Evolutionary conservation across 2,329 filamentous ascomycete species (phyloP).

Genomic region (Microcera coccophila): DNA sequence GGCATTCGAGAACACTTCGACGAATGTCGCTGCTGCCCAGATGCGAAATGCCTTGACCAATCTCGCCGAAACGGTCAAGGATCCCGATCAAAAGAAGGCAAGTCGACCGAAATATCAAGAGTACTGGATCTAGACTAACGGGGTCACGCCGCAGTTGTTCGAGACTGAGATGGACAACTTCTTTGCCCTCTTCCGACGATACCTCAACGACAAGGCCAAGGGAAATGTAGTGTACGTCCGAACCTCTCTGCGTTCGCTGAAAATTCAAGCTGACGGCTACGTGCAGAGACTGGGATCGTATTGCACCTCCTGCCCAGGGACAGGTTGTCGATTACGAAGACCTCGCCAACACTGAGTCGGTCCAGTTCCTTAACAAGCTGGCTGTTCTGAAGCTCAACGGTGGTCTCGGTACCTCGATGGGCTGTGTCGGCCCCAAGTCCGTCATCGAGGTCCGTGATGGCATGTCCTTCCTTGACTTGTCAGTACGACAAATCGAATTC

Average conservation of each 20-base stretch:
- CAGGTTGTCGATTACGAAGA: slow-evolving; percentile 96
- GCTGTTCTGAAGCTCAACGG: slow-evolving; percentile 99
- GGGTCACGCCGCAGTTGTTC: slow-evolving; percentile 61
- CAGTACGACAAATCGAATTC: slow-evolving; percentile 97
- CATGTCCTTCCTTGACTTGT: slow-evolving; percentile 99
- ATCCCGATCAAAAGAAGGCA: slow-evolving; percentile 81
- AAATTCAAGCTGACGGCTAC: slow-evolving; percentile 18
- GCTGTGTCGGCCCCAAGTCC: slow-evolving; percentile 97
- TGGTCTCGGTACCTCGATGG: slow-evolving; percentile 99
- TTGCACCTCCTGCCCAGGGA: slow-evolving; percentile 84
- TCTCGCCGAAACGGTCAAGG: slow-evolving; percentile 83
- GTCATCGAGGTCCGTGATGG: slow-evolving; percentile 99
- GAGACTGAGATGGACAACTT: slow-evolving; percentile 99
- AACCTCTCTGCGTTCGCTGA: not conserved
- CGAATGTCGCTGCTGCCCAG: slow-evolving; percentile 94
- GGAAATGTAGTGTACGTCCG: slow-evolving; percentile 73
- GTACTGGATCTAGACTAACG: slow-evolving; percentile 7
- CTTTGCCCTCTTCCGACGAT: slow-evolving; percentile 96
- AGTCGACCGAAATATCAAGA: slow-evolving; percentile 19
- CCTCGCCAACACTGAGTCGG: slow-evolving; percentile 82
- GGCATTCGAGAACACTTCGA: slow-evolving; percentile 99
- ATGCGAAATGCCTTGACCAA: slow-evolving; percentile 98
- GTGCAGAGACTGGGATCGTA: slow-evolving; percentile 87
- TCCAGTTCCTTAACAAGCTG: slow-evolving; percentile 93
- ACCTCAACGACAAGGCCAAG: slow-evolving; percentile 98